Percentiles rank a stretch among this genome's conserved stretches.
These are phyloP conservation scores for Lotus japonicus DNA, from an alignment of 306 rosid genomes.

Conservation along the genomic window DNA sequence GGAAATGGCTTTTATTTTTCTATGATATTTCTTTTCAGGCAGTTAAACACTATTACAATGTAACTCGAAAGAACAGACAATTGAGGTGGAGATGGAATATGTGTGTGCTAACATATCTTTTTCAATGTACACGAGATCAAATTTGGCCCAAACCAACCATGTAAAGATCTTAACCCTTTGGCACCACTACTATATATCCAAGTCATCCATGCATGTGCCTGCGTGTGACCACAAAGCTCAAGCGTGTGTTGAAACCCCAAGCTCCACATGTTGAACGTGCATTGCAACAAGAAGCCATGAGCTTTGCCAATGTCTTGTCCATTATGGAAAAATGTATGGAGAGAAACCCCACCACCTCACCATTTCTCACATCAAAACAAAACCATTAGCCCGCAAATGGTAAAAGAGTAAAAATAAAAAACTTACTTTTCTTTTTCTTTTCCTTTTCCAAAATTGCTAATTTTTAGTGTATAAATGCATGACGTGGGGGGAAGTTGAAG, in stretches of 20 bases:
- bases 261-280: constrained; percentile 29
- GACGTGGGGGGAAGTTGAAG: neutral
- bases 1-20: no score
- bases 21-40: no score
- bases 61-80: no score
- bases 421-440: neutral
- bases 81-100: no score
- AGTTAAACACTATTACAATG: no score
- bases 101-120: no score
- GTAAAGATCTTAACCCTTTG: constrained; percentile 1
- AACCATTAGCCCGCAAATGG: neutral
- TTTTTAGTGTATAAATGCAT: constrained; percentile 17
- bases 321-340: constrained; percentile 26
- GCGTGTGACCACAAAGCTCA: constrained; percentile 21
- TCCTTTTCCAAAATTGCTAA: neutral
- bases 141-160: neutral
- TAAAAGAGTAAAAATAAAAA: neutral
- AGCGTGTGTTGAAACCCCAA: constrained; percentile 24
- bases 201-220: constrained; percentile 1
- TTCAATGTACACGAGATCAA: no score
- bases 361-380: constrained; percentile 23
- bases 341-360: constrained; percentile 31
- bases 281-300: constrained; percentile 27
- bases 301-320: constrained; percentile 32
- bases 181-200: constrained; percentile 17